Evolutionary conservation across 306 rosid genomes (phyloP).

Genomic region (Dryas octopetala): DNA sequence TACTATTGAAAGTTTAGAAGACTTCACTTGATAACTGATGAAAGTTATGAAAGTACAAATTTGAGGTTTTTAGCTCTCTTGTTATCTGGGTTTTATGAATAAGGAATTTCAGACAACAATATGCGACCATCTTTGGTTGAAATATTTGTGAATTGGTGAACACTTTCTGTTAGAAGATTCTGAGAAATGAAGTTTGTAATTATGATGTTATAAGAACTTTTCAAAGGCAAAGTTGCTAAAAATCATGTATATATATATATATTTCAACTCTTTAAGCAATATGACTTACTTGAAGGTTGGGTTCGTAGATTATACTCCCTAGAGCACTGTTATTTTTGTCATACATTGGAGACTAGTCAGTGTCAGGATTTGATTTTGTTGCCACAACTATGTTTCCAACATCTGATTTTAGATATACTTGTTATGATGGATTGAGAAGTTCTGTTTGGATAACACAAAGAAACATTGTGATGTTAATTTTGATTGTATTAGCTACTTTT

Average conservation of each 20-base stretch:
- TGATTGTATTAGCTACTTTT: too few species aligned
- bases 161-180: background rate
- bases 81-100: background rate
- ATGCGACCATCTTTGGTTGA: background rate
- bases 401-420: background rate
- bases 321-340: background rate
- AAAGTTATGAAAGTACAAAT: background rate
- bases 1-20: background rate
- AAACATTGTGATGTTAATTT: too few species aligned
- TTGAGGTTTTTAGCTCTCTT: background rate
- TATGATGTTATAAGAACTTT: background rate
- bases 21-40: background rate
- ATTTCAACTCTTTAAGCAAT: background rate
- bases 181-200: background rate
- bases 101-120: background rate
- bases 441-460: background rate
- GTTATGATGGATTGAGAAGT: background rate
- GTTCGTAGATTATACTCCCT: background rate
- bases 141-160: too few species aligned
- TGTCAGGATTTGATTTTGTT: background rate
- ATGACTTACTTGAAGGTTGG: constrained; percentile 1
- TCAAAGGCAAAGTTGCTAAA: background rate
- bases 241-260: background rate
- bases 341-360: background rate
- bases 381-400: background rate